Conservation (phyloP, 2,329 filamentous ascomycete genomes). For the Ustulina deusta region DNA sequence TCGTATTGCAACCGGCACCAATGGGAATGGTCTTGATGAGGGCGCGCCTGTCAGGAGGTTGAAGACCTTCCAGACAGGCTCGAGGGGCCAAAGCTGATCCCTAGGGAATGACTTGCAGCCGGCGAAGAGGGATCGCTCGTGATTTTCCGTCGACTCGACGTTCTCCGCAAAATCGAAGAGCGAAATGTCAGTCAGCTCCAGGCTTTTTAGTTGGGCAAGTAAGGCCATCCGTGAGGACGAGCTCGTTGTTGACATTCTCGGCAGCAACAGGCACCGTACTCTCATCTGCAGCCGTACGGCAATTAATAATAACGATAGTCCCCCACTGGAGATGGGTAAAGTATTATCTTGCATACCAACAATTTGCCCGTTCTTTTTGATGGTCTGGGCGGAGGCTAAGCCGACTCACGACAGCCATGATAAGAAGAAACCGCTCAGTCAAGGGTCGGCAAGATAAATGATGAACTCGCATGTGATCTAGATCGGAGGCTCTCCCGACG, state of each 20-base stretch:
- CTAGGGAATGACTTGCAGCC: conserved; percentile 50
- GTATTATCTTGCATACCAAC: conserved; percentile 21
- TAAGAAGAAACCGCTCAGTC: background rate
- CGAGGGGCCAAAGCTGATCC: conserved; percentile 46
- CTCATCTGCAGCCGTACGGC: conserved; percentile 24
- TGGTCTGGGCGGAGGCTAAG: conserved; percentile 30
- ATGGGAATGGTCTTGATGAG: conserved; percentile 49
- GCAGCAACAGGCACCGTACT: conserved; percentile 31
- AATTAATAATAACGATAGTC: background rate
- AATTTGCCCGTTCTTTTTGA: conserved; percentile 21
- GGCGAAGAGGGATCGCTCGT: conserved; percentile 25
- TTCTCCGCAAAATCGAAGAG: conserved; percentile 44
- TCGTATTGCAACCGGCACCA: conserved; percentile 51
- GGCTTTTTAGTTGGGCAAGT: conserved; percentile 39
- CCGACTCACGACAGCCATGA: conserved; percentile 27
- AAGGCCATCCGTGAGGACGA: conserved; percentile 36
- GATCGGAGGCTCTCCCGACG: too few relatives aligned
- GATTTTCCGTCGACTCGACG: conserved; percentile 4
- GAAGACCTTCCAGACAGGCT: conserved; percentile 48
- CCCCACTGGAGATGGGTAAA: background rate
- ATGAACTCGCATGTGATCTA: conserved; percentile 16
- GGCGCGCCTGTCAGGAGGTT: conserved; percentile 46
- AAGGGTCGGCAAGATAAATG: conserved; percentile 14
- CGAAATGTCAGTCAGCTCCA: conserved; percentile 40
- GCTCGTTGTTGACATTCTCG: conserved; percentile 19